These are phyloP conservation scores for Saccharomycodes ludwigii DNA, from an alignment of 805 yeast species.

Conservation along the genomic window DNA sequence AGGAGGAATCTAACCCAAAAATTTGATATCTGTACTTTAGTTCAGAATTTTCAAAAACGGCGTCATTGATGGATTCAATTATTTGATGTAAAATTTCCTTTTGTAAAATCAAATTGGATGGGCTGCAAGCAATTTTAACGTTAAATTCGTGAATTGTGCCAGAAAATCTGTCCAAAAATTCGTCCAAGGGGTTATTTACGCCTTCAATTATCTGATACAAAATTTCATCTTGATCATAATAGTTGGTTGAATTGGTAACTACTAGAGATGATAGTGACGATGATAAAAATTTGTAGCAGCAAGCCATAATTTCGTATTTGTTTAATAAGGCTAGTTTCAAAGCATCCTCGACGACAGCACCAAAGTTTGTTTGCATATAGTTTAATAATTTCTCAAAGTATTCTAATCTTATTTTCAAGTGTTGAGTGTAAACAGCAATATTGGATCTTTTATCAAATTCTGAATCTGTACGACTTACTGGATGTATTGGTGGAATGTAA, in stretches of 20 bases:
- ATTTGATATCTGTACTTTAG: conserved; percentile 21
- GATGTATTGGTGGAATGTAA: conserved; percentile 40
- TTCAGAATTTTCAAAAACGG: conserved; percentile 30
- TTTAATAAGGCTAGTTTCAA: conserved; percentile 29
- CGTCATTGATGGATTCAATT: conserved; percentile 16
- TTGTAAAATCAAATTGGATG: conserved; percentile 11
- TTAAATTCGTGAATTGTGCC: conserved; percentile 13
- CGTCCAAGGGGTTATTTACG: no score
- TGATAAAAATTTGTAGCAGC: conserved; percentile 35
- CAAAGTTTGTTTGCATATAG: conserved; percentile 36
- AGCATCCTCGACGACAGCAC: conserved; percentile 21
- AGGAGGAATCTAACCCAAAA: conserved; percentile 22
- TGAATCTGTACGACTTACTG: not conserved
- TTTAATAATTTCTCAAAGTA: conserved; percentile 33
- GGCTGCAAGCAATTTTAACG: conserved; percentile 3
- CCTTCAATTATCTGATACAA: no score
- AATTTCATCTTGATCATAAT: no score
- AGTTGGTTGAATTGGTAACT: no score
- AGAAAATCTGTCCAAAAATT: conserved; percentile 12
- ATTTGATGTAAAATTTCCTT: conserved; percentile 13
- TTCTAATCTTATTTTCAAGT: conserved; percentile 36
- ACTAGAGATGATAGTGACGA: conserved; percentile 3
- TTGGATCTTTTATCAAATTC: no score
- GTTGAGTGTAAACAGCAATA: conserved; percentile 39
- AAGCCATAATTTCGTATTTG: conserved; percentile 32